Percentiles rank a stretch among this genome's conserved stretches.
Conservation (phyloP, 1,284 basidiomycete species). For the Salmacisia buchloeana region DNA sequence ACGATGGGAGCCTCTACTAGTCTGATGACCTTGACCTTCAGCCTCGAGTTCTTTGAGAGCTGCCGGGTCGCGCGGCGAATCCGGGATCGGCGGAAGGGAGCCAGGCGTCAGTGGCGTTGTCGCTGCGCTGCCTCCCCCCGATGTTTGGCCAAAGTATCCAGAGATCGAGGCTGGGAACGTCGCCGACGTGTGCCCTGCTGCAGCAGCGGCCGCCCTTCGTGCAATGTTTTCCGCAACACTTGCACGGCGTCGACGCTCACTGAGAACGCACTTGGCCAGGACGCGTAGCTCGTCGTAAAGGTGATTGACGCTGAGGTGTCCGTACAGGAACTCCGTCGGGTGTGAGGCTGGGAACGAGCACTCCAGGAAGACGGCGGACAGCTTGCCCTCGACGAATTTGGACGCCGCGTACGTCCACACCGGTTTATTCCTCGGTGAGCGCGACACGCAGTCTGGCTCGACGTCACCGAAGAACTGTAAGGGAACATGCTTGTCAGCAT, state of each 20-base stretch:
- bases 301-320: slow-evolving; percentile 37
- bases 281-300: slow-evolving; percentile 38
- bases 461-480: slow-evolving; percentile 44
- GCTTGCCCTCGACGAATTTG: slow-evolving; percentile 30
- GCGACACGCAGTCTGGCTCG: slow-evolving; percentile 40
- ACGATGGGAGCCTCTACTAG: too few species aligned
- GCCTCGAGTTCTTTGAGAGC: slow-evolving; percentile 11
- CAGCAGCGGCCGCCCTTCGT: background rate
- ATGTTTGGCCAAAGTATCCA: background rate
- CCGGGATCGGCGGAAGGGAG: slow-evolving; percentile 11
- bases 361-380: slow-evolving; percentile 41
- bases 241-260: slow-evolving; percentile 16
- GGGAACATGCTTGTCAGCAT: background rate
- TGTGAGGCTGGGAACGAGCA: slow-evolving; percentile 41
- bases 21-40: too few species aligned
- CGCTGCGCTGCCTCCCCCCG: background rate
- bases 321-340: slow-evolving; percentile 40
- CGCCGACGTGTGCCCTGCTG: background rate
- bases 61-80: slow-evolving; percentile 22
- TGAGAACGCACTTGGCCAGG: slow-evolving; percentile 29
- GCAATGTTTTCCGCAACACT: background rate
- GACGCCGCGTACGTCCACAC: slow-evolving; percentile 41
- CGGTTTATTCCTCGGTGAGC: slow-evolving; percentile 26
- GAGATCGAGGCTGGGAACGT: background rate
- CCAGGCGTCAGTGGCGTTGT: slow-evolving; percentile 7